phyloP scores from a whole-genome alignment of 73 alveolate species.

The Stentor coeruleus region DNA sequence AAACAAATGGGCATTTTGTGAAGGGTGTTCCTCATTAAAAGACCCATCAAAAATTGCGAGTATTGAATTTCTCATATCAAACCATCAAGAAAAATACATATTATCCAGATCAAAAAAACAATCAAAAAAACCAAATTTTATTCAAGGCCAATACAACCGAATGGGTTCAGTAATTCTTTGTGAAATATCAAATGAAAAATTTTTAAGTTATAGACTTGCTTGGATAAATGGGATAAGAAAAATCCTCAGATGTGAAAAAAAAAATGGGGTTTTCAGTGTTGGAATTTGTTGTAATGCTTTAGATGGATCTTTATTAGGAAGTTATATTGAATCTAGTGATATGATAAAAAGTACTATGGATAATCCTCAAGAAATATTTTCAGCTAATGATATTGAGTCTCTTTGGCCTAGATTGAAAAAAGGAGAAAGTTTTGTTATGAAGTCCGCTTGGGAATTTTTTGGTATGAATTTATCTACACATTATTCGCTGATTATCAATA shows the following conservation, averaged over 20 bases:
- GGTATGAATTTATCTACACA: background rate
- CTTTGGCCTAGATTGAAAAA: background rate
- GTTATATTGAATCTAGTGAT: background rate
- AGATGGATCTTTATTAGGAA: background rate
- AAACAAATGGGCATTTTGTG: background rate
- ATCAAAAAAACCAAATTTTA: background rate
- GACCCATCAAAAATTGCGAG: background rate
- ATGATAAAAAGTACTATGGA: too few species aligned
- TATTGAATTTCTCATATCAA: background rate
- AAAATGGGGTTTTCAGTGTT: background rate
- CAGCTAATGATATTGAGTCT: background rate
- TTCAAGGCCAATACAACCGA: background rate
- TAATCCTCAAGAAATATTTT: background rate
- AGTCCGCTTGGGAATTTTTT: conserved; percentile 8
- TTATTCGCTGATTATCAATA: background rate
- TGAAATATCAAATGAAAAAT: conserved; percentile 16
- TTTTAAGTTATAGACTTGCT: background rate
- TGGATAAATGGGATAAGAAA: background rate
- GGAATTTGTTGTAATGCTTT: background rate
- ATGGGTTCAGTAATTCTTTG: background rate
- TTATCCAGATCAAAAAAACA: background rate
- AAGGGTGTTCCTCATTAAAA: background rate
- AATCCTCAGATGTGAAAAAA: background rate
- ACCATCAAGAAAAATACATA: background rate
- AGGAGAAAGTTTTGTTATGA: conserved; percentile 16